Conservation (phyloP, 2,329 filamentous ascomycete species). For the Plectosphaerella cucumerina region DNA sequence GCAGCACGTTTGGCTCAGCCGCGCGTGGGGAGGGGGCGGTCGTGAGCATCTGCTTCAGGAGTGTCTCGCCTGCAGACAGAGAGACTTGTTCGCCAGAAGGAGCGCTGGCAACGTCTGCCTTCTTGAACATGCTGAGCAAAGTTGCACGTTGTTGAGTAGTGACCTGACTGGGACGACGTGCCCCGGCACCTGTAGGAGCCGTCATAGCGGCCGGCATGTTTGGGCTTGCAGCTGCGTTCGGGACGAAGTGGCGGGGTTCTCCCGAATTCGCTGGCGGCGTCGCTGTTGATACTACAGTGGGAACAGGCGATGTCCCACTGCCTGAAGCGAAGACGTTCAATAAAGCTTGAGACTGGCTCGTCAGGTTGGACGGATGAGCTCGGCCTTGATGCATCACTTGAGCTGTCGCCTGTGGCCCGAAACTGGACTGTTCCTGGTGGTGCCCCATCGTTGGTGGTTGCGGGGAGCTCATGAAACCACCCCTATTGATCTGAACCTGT, state of each 20-base stretch:
- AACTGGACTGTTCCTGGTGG: background rate
- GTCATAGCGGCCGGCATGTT: too few species aligned
- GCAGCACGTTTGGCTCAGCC: too few species aligned
- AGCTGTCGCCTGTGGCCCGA: background rate
- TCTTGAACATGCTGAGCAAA: conserved; percentile 52
- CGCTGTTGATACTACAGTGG: too few species aligned
- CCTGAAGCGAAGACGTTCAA: conserved; percentile 35
- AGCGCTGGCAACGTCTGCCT: conserved; percentile 19
- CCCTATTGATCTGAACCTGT: conserved; percentile 39
- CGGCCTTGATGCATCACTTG: background rate
- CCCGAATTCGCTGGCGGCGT: too few species aligned
- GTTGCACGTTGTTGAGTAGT: background rate
- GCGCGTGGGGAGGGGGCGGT: too few species aligned
- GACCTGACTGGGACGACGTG: background rate
- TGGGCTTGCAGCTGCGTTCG: too few species aligned
- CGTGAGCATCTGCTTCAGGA: background rate
- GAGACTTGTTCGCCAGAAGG: background rate
- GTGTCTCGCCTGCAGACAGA: background rate
- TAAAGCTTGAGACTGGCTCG: conserved; percentile 29
- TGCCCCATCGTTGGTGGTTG: too few species aligned
- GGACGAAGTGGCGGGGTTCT: too few species aligned
- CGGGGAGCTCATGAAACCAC: background rate
- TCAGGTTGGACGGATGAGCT: conserved; percentile 20
- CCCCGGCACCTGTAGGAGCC: too few species aligned
- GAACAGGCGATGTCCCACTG: background rate